These are phyloP conservation scores for Macrophomina pseudophaseolina DNA, from an alignment of 2,329 filamentous ascomycete genomes.

Conservation along the genomic window DNA sequence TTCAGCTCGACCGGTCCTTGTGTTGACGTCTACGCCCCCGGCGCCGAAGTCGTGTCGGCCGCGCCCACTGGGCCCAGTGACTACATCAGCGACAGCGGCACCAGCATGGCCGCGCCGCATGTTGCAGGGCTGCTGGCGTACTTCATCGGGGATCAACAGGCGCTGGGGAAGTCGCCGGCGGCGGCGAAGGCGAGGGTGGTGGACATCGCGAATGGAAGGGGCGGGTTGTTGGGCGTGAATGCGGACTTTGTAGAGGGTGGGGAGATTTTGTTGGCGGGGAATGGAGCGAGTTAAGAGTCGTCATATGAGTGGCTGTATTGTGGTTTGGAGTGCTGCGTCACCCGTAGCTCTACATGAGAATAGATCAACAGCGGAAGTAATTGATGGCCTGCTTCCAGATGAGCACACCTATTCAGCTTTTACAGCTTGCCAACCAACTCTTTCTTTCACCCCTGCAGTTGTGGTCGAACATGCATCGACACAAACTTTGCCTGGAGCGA, in stretches of 20 bases:
- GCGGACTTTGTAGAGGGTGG: slow-evolving; percentile 4
- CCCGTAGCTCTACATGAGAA: too few relatives aligned
- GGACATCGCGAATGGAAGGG: background rate
- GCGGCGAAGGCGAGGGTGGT: background rate
- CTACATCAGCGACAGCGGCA: slow-evolving; percentile 58
- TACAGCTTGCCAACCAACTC: too few relatives aligned
- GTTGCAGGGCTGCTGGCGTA: slow-evolving; percentile 69
- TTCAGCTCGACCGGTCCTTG: slow-evolving; percentile 45
- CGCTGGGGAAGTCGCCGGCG: slow-evolving; percentile 30
- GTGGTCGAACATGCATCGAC: too few relatives aligned
- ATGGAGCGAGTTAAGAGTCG: background rate
- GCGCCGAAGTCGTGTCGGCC: slow-evolving; percentile 48
- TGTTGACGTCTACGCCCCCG: slow-evolving; percentile 47
- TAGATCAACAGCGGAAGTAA: too few relatives aligned
- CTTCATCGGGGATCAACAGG: slow-evolving; percentile 51
- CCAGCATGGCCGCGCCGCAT: slow-evolving; percentile 69
- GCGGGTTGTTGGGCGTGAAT: background rate
- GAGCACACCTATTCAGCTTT: too few relatives aligned
- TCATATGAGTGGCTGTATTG: too few relatives aligned
- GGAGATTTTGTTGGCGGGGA: background rate
- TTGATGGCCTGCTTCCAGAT: too few relatives aligned
- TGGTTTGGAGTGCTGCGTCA: too few relatives aligned
- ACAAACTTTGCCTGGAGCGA: too few relatives aligned
- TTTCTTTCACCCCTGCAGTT: too few relatives aligned
- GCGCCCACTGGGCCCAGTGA: slow-evolving; percentile 41